Evolutionary conservation across 129 eudicot genomes (phyloP), one percentile per base, ranked within the genome.

Genomic region (Sambucus nigra): DNA sequence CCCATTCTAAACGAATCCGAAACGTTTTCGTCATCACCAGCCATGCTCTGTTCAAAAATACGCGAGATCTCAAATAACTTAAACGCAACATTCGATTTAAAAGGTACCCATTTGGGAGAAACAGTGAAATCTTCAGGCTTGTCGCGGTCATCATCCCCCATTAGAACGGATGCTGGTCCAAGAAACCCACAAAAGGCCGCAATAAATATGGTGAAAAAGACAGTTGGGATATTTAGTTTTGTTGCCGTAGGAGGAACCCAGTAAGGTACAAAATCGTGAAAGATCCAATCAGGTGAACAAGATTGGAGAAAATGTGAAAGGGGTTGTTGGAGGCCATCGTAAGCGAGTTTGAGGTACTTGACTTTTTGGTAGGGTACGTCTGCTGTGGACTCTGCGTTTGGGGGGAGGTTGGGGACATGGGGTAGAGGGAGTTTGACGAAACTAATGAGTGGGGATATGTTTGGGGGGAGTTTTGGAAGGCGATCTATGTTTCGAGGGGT

Each of bases 371-470:
- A 45, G 5, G 16, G 53, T 9, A 82, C n/a, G 33, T 81, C 91
- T 56, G 53, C 64, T 28, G 81, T 70, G 64, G 84, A 73, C 57
- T 81, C 81, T 1, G 84, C 91, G 4, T 67, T 25, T 4, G 25
- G 56, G 1, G 76, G 76, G 0, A 82, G 85, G 2, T 38, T 52
- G 2, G 40, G 35, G 14, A 46, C 53, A 4, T 1, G 51, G 32
- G 85, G 81, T 17, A 73, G 64, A 11, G 76, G 51, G 54, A 77
- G 64, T 17, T 55, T 47, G 14, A 74, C 67, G 0, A 70, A 25
- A 4, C 32, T 51, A 46, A 82, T 64, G 8, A 67, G 42, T n/a
- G n/a, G n/a, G n/a, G n/a, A n/a, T n/a, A n/a, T n/a, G n/a, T n/a
- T n/a, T n/a, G n/a, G n/a, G n/a, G n/a, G n/a, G n/a, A n/a, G n/a